Base-by-base conservation (phyloP, 805 yeast species). In the Clavispora fructus region DNA sequence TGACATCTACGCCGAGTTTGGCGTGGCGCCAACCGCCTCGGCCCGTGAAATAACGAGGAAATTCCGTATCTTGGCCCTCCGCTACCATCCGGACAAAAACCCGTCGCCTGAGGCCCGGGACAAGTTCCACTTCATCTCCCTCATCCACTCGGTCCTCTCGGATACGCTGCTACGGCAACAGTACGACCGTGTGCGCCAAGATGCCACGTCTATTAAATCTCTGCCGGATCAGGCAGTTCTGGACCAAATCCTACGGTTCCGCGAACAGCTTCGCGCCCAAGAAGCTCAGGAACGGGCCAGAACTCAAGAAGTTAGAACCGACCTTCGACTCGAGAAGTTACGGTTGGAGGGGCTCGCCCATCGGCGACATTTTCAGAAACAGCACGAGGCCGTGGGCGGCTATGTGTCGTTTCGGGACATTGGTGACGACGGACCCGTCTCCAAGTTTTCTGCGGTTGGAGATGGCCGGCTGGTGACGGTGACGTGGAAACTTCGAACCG, bases 401-500 rank as follows among this genome's bases (percentile, higher is more conserved):
- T 54, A 61, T 41, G 51, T 59, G 12, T 51, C 67, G 6, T 60
- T 44, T 39, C 44, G 46, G 14, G 62, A 62, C 16, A 42, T 66
- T 1, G 50, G 31, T 10, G 13, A 25, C 17, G 9, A 31, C 9
- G 35, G 29, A 10, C 31, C 54, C n/a, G 39, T 40, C 5, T 53
- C 54, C 6, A 25, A n/a, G 23, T 28, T 37, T 37, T 42, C 46
- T 27, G 19, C 35, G 17, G 30, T 25, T 31, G 33, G 47, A 44
- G 49, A 33, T 35, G 45, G 32, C 35, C 39, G 42, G 12, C 13
- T 39, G 30, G 68, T 71, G 23, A 48, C 58, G 25, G 62, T 78
- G 25, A 69, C 64, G 51, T 78, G 82, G 81, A 77, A 76, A 52
- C 63, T 65, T 40, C 67, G 67, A 46, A 64, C 64, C 6, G 71